Percentiles rank a stretch among this genome's conserved stretches.
phyloP scores from a whole-genome alignment of 179 eudicot genomes.

The Camellia oleifera region DNA sequence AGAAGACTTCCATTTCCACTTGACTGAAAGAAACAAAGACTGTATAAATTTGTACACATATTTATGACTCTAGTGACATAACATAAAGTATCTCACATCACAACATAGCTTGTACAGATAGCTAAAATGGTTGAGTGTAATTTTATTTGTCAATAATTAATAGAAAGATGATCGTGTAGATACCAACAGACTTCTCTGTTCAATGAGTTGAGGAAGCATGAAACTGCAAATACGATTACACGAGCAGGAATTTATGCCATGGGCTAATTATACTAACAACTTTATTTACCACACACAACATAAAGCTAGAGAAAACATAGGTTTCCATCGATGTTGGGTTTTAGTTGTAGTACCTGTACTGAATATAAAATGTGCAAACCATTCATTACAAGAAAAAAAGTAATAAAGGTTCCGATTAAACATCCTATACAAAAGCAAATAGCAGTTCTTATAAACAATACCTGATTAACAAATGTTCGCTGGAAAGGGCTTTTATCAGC shows the following conservation, averaged over 20 bases:
- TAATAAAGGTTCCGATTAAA: not conserved
- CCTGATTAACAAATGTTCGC: constrained; percentile 92
- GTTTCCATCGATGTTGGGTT: too few species aligned
- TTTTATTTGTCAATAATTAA: not conserved
- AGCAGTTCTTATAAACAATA: constrained; percentile 22
- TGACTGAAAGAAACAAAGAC: not conserved
- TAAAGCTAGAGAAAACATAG: not conserved
- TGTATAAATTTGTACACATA: too few species aligned
- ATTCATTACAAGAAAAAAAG: not conserved
- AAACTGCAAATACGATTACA: not conserved
- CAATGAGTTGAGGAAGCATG: not conserved
- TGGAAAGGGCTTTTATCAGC: constrained; percentile 92
- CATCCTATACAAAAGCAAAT: not conserved
- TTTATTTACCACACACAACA: not conserved
- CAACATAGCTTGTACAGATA: not conserved
- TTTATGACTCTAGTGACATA: not conserved
- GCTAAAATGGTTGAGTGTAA: not conserved
- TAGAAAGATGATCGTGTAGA: not conserved
- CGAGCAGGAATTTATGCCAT: not conserved
- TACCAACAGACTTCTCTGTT: too few species aligned
- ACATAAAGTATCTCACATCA: not conserved
- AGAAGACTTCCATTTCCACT: not conserved
- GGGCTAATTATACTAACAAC: not conserved
- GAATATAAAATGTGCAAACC: not conserved
- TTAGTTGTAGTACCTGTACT: not conserved